Conservation (phyloP, 768 basidiomycete genomes). For the Mycena amicta region DNA sequence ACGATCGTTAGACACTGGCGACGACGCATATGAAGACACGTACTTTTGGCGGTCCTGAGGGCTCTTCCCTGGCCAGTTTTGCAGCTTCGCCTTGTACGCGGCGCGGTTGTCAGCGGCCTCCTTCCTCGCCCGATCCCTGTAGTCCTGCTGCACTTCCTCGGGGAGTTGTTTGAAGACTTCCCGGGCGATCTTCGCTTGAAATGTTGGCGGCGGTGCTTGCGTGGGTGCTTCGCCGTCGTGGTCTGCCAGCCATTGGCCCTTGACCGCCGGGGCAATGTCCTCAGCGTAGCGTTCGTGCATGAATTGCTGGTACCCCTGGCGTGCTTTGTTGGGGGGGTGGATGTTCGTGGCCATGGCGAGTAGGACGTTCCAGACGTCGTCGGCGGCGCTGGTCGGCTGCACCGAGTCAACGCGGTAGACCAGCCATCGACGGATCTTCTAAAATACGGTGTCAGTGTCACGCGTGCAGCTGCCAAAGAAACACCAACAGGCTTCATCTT, state of each 20-base stretch:
- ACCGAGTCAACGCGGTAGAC: neutral
- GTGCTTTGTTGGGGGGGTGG: neutral
- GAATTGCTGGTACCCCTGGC: neutral
- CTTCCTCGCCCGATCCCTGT: neutral
- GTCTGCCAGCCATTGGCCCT: neutral
- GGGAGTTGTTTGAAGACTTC: neutral
- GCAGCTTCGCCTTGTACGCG: neutral
- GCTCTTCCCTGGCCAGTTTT: neutral
- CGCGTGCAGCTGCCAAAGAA: neutral
- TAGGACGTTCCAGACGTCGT: neutral
- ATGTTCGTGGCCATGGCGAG: neutral
- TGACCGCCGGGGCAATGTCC: neutral
- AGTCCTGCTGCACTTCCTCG: neutral
- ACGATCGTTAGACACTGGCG: neutral
- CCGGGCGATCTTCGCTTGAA: neutral
- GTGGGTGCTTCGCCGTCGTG: neutral
- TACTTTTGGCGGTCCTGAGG: neutral
- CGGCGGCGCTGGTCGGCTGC: neutral
- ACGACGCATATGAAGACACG: neutral
- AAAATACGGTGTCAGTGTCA: neutral
- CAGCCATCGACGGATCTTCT: neutral
- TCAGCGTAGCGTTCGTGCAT: neutral
- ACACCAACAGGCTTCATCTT: neutral
- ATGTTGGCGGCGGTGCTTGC: neutral
- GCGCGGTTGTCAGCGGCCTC: neutral